Evolutionary conservation across 176 grass and related monocot species (phyloP).

Genomic region (Eleusine coracana): DNA sequence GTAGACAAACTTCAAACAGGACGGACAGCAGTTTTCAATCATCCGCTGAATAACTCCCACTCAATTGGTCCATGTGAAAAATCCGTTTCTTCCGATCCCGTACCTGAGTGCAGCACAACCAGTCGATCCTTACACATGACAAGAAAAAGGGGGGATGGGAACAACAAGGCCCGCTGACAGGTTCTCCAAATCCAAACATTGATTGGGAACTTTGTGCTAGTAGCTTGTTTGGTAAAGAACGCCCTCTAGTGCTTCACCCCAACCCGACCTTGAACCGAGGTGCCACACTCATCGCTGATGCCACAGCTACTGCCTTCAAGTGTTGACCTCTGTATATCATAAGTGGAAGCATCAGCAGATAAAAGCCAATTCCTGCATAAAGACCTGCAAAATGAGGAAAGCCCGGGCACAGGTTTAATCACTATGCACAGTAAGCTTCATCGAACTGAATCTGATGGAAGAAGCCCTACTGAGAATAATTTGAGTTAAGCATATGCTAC

Average conservation of each 20-base stretch:
- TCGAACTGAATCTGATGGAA: neutral
- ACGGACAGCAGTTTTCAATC: neutral
- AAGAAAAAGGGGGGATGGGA: neutral
- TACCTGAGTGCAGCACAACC: neutral
- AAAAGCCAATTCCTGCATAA: neutral
- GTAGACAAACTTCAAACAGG: neutral
- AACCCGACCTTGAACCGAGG: neutral
- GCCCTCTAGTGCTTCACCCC: too few species aligned
- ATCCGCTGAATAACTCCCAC: too few species aligned
- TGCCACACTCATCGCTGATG: neutral
- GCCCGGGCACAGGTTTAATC: neutral
- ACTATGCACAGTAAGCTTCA: neutral
- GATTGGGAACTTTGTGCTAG: neutral
- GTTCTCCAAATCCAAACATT: neutral
- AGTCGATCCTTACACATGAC: neutral
- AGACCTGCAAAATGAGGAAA: neutral
- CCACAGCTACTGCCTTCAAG: neutral
- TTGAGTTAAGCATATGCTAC: neutral
- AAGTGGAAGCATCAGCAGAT: neutral
- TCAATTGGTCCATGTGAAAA: too few species aligned
- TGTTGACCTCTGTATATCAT: neutral
- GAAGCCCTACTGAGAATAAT: neutral
- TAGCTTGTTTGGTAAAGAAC: neutral
- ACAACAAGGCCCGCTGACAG: neutral
- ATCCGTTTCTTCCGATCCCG: too few species aligned